Evolutionary conservation across 768 basidiomycete species (phyloP).

Genomic region (Calvatia gigantea): DNA sequence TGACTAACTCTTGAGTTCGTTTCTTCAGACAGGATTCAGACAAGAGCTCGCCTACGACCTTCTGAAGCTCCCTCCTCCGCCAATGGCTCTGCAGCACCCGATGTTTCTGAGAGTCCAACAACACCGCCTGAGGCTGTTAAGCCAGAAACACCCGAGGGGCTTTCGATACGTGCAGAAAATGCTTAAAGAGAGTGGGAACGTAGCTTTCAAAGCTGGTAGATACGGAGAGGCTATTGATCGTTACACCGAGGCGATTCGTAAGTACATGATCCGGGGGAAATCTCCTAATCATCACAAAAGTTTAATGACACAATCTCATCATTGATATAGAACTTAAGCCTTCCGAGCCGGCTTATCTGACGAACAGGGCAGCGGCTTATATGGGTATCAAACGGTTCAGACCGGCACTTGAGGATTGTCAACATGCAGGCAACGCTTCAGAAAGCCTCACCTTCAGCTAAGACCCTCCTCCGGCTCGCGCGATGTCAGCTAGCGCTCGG

Average conservation of each 20-base stretch:
- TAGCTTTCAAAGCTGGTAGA: slow-evolving; percentile 61
- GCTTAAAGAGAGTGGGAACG: slow-evolving; percentile 75
- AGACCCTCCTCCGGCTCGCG: slow-evolving; percentile 80
- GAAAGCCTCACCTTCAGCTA: slow-evolving; percentile 46
- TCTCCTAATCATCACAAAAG: too few relatives aligned
- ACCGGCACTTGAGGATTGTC: slow-evolving; percentile 74
- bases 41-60: background rate
- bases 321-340: slow-evolving; percentile 51
- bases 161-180: slow-evolving; percentile 49
- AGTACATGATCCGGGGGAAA: slow-evolving; percentile 12
- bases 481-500: slow-evolving; percentile 84
- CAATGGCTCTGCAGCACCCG: background rate
- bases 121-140: background rate
- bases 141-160: slow-evolving; percentile 28
- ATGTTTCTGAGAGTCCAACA: background rate
- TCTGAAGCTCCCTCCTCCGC: background rate
- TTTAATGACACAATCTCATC: too few relatives aligned
- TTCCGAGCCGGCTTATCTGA: slow-evolving; percentile 70
- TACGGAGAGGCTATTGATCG: slow-evolving; percentile 69
- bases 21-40: background rate
- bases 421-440: slow-evolving; percentile 68
- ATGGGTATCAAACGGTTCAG: slow-evolving; percentile 80
- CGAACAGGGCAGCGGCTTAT: slow-evolving; percentile 84
- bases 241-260: slow-evolving; percentile 76
- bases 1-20: background rate